Conservation (phyloP, 768 basidiomycete species). For the Boletus eberwhitei region DNA sequence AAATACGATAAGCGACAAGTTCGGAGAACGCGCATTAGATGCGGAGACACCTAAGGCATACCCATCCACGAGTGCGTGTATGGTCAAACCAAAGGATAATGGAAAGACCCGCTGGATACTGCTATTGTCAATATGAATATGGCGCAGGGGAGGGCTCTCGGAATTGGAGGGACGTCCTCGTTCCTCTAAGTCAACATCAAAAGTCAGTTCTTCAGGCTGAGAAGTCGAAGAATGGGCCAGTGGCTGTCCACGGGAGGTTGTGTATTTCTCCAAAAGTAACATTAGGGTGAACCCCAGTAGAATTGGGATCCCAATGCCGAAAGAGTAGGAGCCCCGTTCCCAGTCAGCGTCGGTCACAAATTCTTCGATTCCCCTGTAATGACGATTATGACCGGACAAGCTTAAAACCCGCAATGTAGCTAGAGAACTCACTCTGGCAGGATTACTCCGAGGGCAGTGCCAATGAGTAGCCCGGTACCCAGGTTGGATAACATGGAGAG, state of each 20-base stretch:
- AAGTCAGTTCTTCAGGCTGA: constrained; percentile 29
- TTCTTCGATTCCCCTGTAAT: constrained; percentile 69
- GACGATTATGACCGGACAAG: not conserved
- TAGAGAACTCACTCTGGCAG: constrained; percentile 77
- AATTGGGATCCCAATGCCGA: constrained; percentile 59
- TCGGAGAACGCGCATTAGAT: constrained; percentile 39
- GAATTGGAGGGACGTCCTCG: constrained; percentile 38
- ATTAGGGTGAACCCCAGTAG: constrained; percentile 55
- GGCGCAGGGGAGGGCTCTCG: constrained; percentile 12
- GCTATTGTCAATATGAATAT: constrained; percentile 9
- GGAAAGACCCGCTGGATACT: constrained; percentile 52
- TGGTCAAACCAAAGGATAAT: constrained; percentile 79
- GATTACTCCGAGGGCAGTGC: constrained; percentile 87
- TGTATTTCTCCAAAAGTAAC: constrained; percentile 64
- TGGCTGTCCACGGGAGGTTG: constrained; percentile 49
- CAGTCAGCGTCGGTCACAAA: constrained; percentile 36
- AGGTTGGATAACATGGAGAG: constrained; percentile 49
- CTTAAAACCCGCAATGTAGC: not conserved
- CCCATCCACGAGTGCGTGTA: constrained; percentile 90
- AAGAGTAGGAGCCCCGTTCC: constrained; percentile 42
- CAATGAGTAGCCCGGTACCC: constrained; percentile 83
- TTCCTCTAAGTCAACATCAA: constrained; percentile 63
- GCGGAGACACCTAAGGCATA: constrained; percentile 85
- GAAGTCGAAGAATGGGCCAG: constrained; percentile 14
- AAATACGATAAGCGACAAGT: constrained; percentile 81